Evolutionary conservation across 179 eudicot species (phyloP), one percentile per base, ranked within the genome.

Genomic region (Spinacia oleracea): DNA sequence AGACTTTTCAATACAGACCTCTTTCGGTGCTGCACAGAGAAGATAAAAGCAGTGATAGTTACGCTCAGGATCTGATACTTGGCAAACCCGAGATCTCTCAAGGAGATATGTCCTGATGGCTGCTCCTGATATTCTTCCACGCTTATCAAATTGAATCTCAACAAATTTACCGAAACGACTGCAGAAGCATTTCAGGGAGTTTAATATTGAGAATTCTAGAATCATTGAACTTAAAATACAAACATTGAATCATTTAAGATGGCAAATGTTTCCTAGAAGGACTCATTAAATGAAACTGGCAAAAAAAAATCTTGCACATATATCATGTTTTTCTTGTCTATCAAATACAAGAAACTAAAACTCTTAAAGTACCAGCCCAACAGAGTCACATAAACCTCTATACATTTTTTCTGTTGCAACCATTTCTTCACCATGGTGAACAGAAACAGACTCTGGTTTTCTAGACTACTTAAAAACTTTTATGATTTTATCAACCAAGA

Each of bases 121-220:
- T 85, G 98, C 98, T 83, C 99, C 97, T 11, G 98, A 96, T 85
- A 96, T 96, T 84, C 93, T 90, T 79, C 98, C 98, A 23, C 85
- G 84, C 85, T 96, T 92, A 79, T 96, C 96, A 85, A 96, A 96
- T 81, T 96, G 99, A 69, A 96, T 88, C 89, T 96, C 99, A 60
- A 96, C 99, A 82, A 96, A 96, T 92, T 93, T 96, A 85, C 99
- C 99, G 50, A 96, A 96, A 62, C 97, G 98, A 83, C 99, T 96
- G 91, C 86, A 85, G 75, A 75, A 75, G 81, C 20, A 75, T 50
- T 77, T 46, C 20, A 23, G 43, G 58, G 62, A 76, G 55, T 63
- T 63, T 3, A 23, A 50, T 38, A 32, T 50, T 58, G 35, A 65
- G 42, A 21, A 38, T 48, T 18, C n/a, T 63, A 23, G 46, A 46